These are phyloP conservation scores for Panaeolus cyanescens DNA, from an alignment of 768 basidiomycete genomes.

Conservation along the genomic window DNA sequence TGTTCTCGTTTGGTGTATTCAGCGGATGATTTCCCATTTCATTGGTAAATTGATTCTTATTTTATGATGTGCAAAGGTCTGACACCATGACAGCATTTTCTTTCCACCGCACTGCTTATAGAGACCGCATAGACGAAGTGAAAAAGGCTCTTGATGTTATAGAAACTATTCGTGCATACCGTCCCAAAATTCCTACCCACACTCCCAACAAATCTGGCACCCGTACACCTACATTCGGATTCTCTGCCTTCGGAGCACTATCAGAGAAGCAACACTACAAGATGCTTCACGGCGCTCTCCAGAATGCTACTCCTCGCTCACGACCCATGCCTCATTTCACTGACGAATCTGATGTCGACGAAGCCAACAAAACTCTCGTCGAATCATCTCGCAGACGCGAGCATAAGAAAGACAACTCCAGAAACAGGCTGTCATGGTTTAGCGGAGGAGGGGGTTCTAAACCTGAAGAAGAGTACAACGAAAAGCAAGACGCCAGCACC, in stretches of 20 bases:
- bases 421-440: constrained; percentile 17
- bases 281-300: constrained; percentile 31
- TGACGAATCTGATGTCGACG: constrained; percentile 20
- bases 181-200: constrained; percentile 42
- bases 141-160: constrained; percentile 55
- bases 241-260: constrained; percentile 28
- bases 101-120: constrained; percentile 79
- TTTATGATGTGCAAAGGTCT: neutral
- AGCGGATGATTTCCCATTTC: constrained; percentile 70
- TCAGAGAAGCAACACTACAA: constrained; percentile 50
- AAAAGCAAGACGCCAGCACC: constrained; percentile 8
- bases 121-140: constrained; percentile 67
- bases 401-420: constrained; percentile 19
- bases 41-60: constrained; percentile 35
- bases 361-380: constrained; percentile 16
- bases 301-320: constrained; percentile 17
- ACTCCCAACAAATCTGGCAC: constrained; percentile 33
- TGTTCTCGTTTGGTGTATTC: constrained; percentile 59
- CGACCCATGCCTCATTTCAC: constrained; percentile 6
- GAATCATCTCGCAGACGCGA: constrained; percentile 17
- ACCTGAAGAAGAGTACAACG: neutral
- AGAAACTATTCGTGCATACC: constrained; percentile 68
- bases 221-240: constrained; percentile 47
- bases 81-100: constrained; percentile 49
- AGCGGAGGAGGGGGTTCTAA: neutral